Percentiles rank a stretch among this genome's conserved stretches.
These are phyloP conservation scores for Claviceps maximensis DNA, from an alignment of 2,329 filamentous ascomycete genomes.

Conservation along the genomic window DNA sequence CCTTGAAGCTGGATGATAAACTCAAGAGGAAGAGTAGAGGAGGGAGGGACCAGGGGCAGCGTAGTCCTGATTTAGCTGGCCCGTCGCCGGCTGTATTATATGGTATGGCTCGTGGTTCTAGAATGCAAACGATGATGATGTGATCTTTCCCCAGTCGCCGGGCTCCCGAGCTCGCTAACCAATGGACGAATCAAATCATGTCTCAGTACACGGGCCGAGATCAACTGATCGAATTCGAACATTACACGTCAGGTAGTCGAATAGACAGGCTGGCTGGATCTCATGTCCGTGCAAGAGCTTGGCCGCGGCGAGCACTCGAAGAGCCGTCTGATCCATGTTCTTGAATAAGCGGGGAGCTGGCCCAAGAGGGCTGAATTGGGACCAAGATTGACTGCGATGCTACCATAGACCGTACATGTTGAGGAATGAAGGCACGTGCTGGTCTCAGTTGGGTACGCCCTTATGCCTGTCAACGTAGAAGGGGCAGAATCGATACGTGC, in stretches of 20 bases:
- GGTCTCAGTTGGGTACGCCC: background rate
- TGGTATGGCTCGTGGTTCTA: background rate
- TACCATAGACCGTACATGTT: slow-evolving; percentile 2
- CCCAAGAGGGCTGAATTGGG: too few species aligned
- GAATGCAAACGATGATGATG: background rate
- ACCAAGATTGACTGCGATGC: slow-evolving; percentile 2
- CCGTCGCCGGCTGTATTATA: background rate
- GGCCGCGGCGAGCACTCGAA: background rate
- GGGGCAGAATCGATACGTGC: background rate
- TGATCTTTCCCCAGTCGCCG: too few species aligned
- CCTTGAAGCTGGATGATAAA: too few species aligned
- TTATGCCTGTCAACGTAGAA: background rate
- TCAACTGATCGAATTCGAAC: too few species aligned
- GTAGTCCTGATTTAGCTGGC: background rate
- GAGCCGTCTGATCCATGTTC: background rate
- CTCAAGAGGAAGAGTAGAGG: too few species aligned
- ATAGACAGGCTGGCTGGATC: too few species aligned
- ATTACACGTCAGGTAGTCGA: too few species aligned
- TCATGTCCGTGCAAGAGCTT: too few species aligned
- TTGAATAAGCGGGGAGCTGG: slow-evolving; percentile 1
- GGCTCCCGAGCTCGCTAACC: background rate
- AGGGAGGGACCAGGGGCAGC: background rate
- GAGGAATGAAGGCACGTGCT: slow-evolving; percentile 4
- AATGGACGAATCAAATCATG: background rate
- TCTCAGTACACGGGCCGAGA: too few species aligned